These are phyloP conservation scores for Malassezia obtusa DNA, from an alignment of 1,284 basidiomycete genomes.

Conservation along the genomic window DNA sequence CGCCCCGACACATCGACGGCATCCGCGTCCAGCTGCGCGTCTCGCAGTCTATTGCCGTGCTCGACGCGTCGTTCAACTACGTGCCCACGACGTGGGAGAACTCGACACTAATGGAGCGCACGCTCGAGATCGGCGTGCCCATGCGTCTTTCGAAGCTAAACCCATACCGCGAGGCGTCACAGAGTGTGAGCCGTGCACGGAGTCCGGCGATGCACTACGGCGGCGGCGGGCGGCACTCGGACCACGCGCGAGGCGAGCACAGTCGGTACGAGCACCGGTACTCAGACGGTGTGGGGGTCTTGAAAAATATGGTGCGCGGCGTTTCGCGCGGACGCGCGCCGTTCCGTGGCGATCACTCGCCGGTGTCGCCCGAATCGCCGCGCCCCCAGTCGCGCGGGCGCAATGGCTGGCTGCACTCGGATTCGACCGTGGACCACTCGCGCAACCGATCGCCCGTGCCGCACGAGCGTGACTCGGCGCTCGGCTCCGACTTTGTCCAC, in stretches of 20 bases:
- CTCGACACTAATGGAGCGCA: constrained; percentile 38
- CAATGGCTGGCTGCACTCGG: background rate
- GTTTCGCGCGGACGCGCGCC: constrained; percentile 8
- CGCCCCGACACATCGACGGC: constrained; percentile 37
- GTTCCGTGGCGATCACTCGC: background rate
- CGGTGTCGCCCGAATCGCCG: background rate
- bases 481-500: background rate
- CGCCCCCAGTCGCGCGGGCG: background rate
- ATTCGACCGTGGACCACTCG: background rate
- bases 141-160: constrained; percentile 11
- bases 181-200: constrained; percentile 2
- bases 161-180: background rate
- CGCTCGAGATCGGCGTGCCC: constrained; percentile 39
- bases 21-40: constrained; percentile 40
- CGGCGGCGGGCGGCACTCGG: constrained; percentile 7
- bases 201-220: constrained; percentile 3
- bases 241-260: background rate
- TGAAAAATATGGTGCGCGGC: constrained; percentile 15
- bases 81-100: constrained; percentile 42
- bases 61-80: constrained; percentile 30
- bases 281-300: background rate
- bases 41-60: constrained; percentile 40
- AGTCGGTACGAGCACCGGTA: background rate
- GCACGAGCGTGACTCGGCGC: background rate
- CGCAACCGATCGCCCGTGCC: constrained; percentile 1